Percentiles rank a stretch among this genome's conserved stretches.
These are phyloP conservation scores for Talaromyces nanjingensis DNA, from an alignment of 495 filamentous ascomycete genomes.

Conservation along the genomic window DNA sequence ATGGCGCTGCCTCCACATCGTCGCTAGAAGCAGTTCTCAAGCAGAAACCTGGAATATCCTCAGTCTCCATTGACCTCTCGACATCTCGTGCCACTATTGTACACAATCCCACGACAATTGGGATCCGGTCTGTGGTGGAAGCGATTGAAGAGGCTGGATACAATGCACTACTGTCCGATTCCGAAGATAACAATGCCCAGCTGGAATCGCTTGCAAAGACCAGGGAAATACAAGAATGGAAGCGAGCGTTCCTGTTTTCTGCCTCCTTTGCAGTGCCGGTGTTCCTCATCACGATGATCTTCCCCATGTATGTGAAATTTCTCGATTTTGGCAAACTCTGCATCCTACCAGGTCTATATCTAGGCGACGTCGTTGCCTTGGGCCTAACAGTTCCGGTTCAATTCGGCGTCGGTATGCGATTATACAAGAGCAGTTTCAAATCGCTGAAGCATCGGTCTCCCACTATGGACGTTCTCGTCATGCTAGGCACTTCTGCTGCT, in stretches of 20 bases:
- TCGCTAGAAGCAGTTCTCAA: conserved; percentile 63
- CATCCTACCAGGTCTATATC: conserved; percentile 67
- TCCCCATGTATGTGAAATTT: conserved; percentile 68
- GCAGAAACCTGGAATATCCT: conserved; percentile 60
- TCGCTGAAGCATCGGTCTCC: conserved; percentile 82
- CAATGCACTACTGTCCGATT: conserved; percentile 84
- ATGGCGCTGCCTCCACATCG: conserved; percentile 60
- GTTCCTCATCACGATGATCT: conserved; percentile 84
- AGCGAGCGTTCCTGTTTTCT: conserved; percentile 66
- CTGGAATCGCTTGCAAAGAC: conserved; percentile 94
- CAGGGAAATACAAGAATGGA: conserved; percentile 92
- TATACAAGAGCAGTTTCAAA: conserved; percentile 92
- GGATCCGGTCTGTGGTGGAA: conserved; percentile 77
- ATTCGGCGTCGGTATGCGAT: conserved; percentile 87
- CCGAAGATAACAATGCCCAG: conserved; percentile 94
- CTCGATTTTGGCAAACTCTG: conserved; percentile 66
- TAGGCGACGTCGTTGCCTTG: conserved; percentile 81
- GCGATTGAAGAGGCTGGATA: conserved; percentile 71
- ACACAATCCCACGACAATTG: conserved; percentile 62
- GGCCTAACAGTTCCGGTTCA: conserved; percentile 85
- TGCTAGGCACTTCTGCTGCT: conserved; percentile 89
- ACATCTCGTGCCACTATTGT: conserved; percentile 62
- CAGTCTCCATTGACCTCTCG: conserved; percentile 61
- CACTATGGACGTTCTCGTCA: conserved; percentile 97
- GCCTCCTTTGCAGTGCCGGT: conserved; percentile 82